phyloP scores from a whole-genome alignment of 2,329 filamentous ascomycete genomes.

The Beauveria caledonica region DNA sequence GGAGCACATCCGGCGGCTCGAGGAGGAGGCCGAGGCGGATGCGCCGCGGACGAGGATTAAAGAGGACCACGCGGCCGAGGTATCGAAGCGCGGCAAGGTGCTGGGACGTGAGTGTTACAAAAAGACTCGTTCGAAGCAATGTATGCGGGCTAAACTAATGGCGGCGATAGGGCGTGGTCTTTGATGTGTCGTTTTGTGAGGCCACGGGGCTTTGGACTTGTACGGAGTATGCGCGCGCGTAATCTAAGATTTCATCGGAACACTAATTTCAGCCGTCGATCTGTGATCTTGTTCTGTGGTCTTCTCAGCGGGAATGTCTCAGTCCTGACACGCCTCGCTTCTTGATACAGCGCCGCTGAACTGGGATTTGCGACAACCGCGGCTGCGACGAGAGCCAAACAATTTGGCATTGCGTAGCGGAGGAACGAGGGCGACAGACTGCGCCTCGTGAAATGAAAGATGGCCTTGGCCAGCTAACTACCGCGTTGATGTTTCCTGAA shows the following conservation, averaged over 20 bases:
- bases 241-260: not conserved
- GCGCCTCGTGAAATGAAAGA: too few relatives aligned
- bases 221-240: not conserved
- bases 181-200: not conserved
- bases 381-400: too few relatives aligned
- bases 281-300: not conserved
- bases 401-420: too few relatives aligned
- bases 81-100: slow-evolving; percentile 61
- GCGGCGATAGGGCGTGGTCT: not conserved
- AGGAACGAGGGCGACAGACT: too few relatives aligned
- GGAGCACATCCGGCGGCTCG: slow-evolving; percentile 54
- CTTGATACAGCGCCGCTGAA: too few relatives aligned
- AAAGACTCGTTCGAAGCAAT: not conserved
- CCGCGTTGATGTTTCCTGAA: too few relatives aligned
- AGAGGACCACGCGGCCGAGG: slow-evolving; percentile 54
- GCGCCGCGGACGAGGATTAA: slow-evolving; percentile 59
- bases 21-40: slow-evolving; percentile 58
- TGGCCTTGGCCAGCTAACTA: too few relatives aligned
- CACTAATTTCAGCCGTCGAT: not conserved
- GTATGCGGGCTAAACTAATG: not conserved
- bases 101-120: slow-evolving; percentile 53
- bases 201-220: not conserved
- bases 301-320: not conserved
- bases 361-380: too few relatives aligned
- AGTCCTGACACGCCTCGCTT: not conserved